Evolutionary conservation across 1,284 basidiomycete species (phyloP).

Genomic region (Takashimella koratensis): DNA sequence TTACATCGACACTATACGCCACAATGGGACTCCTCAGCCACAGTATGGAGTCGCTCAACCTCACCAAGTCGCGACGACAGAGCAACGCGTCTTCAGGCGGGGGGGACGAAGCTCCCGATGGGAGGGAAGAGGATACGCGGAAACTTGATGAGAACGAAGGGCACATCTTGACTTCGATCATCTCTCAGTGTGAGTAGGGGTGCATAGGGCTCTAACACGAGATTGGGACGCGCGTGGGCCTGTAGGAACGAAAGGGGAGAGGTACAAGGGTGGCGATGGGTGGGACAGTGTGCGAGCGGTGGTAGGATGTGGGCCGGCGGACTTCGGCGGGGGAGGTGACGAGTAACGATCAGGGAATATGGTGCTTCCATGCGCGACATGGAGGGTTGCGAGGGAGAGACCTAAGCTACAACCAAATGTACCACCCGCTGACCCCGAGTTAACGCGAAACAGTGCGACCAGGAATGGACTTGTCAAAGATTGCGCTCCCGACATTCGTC

Average conservation of each 20-base stretch:
- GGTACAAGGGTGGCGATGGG: too few relatives aligned
- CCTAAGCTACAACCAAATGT: too few relatives aligned
- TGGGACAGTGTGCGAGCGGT: too few relatives aligned
- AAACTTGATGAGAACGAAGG: constrained; percentile 50
- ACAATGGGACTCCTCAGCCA: constrained; percentile 32
- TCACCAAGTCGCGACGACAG: constrained; percentile 15
- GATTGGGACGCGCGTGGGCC: too few relatives aligned
- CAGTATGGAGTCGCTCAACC: constrained; percentile 26
- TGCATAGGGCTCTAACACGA: not conserved
- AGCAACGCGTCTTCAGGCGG: constrained; percentile 11
- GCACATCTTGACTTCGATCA: constrained; percentile 46
- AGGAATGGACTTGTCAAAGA: constrained; percentile 93
- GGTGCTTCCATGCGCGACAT: too few relatives aligned
- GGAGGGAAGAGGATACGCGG: constrained; percentile 43
- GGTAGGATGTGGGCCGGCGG: too few relatives aligned
- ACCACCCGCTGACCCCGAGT: too few relatives aligned
- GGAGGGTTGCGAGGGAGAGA: too few relatives aligned
- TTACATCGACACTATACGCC: not conserved
- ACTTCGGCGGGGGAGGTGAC: too few relatives aligned
- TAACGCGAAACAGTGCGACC: constrained; percentile 81
- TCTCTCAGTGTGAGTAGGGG: constrained; percentile 45
- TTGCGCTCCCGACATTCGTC: constrained; percentile 91
- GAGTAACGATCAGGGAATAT: too few relatives aligned
- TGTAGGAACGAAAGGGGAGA: too few relatives aligned
- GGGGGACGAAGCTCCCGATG: constrained; percentile 25